Percentiles rank a stretch among this genome's conserved stretches.
Conservation (phyloP, 148 eudicot genomes). For the Polygonum aviculare region DNA sequence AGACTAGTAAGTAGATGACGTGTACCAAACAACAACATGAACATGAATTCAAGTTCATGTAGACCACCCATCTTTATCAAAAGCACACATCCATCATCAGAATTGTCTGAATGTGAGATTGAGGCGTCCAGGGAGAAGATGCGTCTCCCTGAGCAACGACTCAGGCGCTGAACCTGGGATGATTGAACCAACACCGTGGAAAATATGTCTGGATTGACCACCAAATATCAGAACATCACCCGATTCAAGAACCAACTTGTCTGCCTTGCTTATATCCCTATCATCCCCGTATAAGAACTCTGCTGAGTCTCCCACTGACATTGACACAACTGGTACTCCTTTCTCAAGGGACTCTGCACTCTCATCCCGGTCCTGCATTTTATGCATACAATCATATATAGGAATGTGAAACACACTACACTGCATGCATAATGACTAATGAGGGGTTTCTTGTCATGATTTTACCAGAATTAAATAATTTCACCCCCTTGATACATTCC, state of each 20-base stretch:
- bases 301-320: constrained; percentile 58
- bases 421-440: background rate
- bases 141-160: constrained; percentile 22
- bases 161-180: constrained; percentile 40
- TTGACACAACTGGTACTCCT: constrained; percentile 54
- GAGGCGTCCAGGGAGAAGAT: constrained; percentile 50
- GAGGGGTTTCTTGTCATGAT: background rate
- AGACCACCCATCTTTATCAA: background rate
- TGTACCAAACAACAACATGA: no score
- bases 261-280: constrained; percentile 16
- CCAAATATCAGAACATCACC: constrained; percentile 71
- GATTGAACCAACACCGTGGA: constrained; percentile 49
- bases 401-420: background rate
- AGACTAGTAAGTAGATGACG: no score
- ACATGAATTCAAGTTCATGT: no score
- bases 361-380: constrained; percentile 58
- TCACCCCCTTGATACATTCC: no score
- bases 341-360: constrained; percentile 29
- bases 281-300: constrained; percentile 58
- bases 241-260: constrained; percentile 43
- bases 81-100: constrained; percentile 5
- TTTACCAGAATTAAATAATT: background rate
- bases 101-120: constrained; percentile 61
- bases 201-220: constrained; percentile 50
- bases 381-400: background rate